phyloP scores from a whole-genome alignment of 176 grass and related monocot genomes.

The Ananas comosus region DNA sequence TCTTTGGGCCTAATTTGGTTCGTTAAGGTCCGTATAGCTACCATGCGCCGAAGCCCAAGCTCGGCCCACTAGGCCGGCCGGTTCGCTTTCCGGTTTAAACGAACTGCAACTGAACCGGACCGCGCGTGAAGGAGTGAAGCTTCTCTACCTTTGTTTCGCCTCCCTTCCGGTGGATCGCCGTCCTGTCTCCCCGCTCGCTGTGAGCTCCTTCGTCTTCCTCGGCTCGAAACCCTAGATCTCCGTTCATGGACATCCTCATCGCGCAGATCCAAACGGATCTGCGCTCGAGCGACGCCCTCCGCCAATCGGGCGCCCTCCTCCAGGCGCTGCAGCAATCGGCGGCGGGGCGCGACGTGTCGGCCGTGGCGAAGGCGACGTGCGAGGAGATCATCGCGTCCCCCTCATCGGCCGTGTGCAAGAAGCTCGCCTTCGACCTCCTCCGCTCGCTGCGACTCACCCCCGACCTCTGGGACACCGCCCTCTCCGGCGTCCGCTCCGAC shows the following conservation, averaged over 20 bases:
- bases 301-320: conserved; percentile 77
- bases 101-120: no score
- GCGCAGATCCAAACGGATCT: conserved; percentile 79
- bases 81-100: no score
- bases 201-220: conserved; percentile 19
- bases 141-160: no score
- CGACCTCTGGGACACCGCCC: conserved; percentile 65
- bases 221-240: conserved; percentile 13
- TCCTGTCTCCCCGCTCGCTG: not conserved
- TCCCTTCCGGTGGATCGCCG: no score
- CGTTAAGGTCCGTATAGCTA: no score
- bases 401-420: conserved; percentile 77
- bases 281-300: conserved; percentile 78
- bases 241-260: conserved; percentile 77
- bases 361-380: conserved; percentile 50
- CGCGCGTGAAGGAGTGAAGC: no score
- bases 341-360: conserved; percentile 81
- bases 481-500: conserved; percentile 55
- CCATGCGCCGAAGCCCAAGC: no score
- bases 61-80: no score
- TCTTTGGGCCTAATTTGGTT: no score
- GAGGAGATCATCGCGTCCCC: conserved; percentile 82
- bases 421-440: conserved; percentile 88
- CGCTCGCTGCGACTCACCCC: conserved; percentile 62
- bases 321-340: conserved; percentile 86